A percentile compares a stretch with the other conserved stretches of the same genome.
Conservation (phyloP, 768 basidiomycete genomes). For the Lactifluus pinguis region DNA sequence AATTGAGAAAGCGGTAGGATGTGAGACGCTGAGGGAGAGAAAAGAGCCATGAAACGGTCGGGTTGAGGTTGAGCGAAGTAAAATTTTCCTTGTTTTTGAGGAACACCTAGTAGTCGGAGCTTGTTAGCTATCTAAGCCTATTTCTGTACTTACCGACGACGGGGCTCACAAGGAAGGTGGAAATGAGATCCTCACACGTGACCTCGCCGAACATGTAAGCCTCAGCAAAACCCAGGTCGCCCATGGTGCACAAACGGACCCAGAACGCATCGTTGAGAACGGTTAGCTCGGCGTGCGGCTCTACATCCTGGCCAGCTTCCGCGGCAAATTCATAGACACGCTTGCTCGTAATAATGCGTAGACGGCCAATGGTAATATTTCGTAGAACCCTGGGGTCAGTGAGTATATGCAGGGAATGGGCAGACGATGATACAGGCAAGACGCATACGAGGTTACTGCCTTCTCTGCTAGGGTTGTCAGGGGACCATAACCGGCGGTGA, state of each 20-base stretch:
- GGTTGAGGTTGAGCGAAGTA: conserved; percentile 15
- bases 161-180: conserved; percentile 8
- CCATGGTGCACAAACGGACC: conserved; percentile 14
- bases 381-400: neutral
- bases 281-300: neutral
- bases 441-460: conserved; percentile 2
- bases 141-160: no score
- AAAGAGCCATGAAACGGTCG: conserved; percentile 11
- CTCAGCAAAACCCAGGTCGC: conserved; percentile 20
- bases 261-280: conserved; percentile 17
- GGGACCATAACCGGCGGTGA: conserved; percentile 1
- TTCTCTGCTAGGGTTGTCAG: conserved; percentile 5
- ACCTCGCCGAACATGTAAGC: conserved; percentile 22
- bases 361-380: neutral
- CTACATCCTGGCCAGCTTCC: neutral
- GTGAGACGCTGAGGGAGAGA: neutral
- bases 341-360: neutral
- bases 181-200: conserved; percentile 13
- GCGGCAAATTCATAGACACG: neutral
- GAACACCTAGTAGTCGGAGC: neutral
- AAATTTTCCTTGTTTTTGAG: conserved; percentile 12
- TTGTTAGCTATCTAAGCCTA: neutral
- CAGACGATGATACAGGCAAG: neutral
- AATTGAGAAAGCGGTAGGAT: conserved; percentile 9
- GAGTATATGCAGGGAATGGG: neutral